Base-by-base conservation (phyloP, 208 protist genomes). In the Wallacemonas sp. region DNA sequence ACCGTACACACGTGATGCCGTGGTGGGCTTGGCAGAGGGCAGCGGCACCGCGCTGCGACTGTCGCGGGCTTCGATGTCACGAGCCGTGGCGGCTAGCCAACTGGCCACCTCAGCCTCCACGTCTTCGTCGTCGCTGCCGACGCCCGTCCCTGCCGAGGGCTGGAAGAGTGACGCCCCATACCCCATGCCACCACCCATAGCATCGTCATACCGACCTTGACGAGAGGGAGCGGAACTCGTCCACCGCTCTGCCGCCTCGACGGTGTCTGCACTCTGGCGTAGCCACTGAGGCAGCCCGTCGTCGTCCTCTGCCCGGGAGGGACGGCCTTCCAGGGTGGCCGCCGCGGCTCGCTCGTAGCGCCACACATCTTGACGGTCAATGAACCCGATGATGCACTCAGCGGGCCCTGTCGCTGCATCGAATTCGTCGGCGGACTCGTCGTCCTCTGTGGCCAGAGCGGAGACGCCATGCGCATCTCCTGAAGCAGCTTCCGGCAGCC, bases 31-130 rank as follows among this genome's bases (percentile, higher is more conserved):
- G 36, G 36, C 36, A 17, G n/a, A n/a, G n/a, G n/a, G n/a, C n/a
- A n/a, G n/a, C n/a, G n/a, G n/a, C n/a, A n/a, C n/a, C n/a, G n/a
- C n/a, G n/a, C n/a, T n/a, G n/a, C n/a, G 26, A 34, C 46, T 60
- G 19, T 46, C 52, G 54, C 24, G 44, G 15, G 58, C 30, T 22
- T 61, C 46, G 33, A 57, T 32, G 37, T 73, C 67, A 10, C 59
- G 37, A 6, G 65, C 41, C 19, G 60, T 67, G 21, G 59, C 68
- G 1, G 39, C 59, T 22, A 73, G 45, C 68, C 71, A 68, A 27
- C 59, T 59, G 29, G 64, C 22, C 5, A 68, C 57, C 21, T 70
- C 71, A 2, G 45, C 55, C 45, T 66, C 54, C 8, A 66, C 71
- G 5, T 55, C 61, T 13, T 55, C 61, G 1, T 64, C 61, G 30